Evolutionary conservation across 2,329 filamentous ascomycete genomes (phyloP).

Genomic region (Periglandula ipomoeae): DNA sequence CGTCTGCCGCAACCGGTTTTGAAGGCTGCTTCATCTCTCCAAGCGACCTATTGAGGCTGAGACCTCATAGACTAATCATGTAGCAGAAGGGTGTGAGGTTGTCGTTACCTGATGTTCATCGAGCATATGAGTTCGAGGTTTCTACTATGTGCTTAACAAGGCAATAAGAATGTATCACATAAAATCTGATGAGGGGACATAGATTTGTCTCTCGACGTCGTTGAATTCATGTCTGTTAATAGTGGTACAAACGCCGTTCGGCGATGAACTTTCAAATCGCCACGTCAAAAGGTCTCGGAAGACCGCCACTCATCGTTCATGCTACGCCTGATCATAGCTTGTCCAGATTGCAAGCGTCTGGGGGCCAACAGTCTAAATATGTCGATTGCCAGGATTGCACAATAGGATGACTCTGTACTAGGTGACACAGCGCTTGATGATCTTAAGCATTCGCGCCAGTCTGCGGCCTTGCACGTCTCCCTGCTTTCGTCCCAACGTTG

Average conservation of each 20-base stretch:
- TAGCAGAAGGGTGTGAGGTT: too few species aligned
- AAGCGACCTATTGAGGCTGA: too few species aligned
- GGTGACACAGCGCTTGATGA: slow-evolving; percentile 2
- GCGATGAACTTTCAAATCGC: neutral
- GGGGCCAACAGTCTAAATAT: neutral
- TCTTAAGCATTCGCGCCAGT: neutral
- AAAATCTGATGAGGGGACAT: neutral
- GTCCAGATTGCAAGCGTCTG: neutral
- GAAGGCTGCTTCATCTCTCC: neutral
- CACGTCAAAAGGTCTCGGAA: slow-evolving; percentile 1
- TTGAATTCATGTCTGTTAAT: neutral
- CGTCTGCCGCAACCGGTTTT: neutral
- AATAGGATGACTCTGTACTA: slow-evolving; percentile 1
- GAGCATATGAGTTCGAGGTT: neutral
- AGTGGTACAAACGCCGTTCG: neutral
- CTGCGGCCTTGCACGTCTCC: neutral
- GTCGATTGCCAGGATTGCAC: neutral
- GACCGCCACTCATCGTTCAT: neutral
- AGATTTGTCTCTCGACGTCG: neutral
- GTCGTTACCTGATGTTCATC: neutral
- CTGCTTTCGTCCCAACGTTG: neutral
- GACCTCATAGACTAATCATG: too few species aligned
- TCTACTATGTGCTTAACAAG: neutral
- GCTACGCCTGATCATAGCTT: neutral
- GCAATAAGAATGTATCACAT: neutral